phyloP scores from a whole-genome alignment of 805 yeast species.

The Candida ponderosae region DNA sequence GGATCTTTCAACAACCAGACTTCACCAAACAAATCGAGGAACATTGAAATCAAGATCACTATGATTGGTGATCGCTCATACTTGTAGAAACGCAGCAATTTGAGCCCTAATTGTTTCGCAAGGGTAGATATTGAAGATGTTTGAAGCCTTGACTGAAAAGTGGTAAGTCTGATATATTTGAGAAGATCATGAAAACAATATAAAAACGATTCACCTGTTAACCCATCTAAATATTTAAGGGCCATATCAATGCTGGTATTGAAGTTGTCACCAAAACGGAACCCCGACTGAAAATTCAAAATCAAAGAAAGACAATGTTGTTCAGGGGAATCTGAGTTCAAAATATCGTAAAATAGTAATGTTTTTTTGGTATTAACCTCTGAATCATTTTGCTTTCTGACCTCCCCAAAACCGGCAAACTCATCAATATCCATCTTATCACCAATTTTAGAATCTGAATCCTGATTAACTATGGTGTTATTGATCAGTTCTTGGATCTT shows the following conservation, averaged over 20 bases:
- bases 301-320: slow-evolving; percentile 5
- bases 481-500: background rate
- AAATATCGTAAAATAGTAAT: slow-evolving; percentile 5
- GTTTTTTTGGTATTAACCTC: background rate
- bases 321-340: slow-evolving; percentile 5
- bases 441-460: background rate
- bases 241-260: slow-evolving; percentile 8
- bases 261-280: background rate
- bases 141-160: slow-evolving; percentile 2
- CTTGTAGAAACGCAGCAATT: slow-evolving; percentile 17
- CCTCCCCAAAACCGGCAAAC: slow-evolving; percentile 16
- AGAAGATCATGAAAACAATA: slow-evolving; percentile 8
- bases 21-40: slow-evolving; percentile 20
- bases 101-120: slow-evolving; percentile 11
- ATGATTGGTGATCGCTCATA: slow-evolving; percentile 35
- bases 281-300: slow-evolving; percentile 3
- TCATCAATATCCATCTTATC: slow-evolving; percentile 2
- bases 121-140: slow-evolving; percentile 3
- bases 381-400: slow-evolving; percentile 11
- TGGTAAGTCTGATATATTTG: slow-evolving; percentile 3
- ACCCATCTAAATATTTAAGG: slow-evolving; percentile 4
- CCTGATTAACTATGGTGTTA: background rate
- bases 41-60: slow-evolving; percentile 23
- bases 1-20: slow-evolving; percentile 20
- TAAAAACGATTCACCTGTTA: slow-evolving; percentile 5